phyloP scores from a whole-genome alignment of 768 basidiomycete species.

The Tylopilus subfusipes region DNA sequence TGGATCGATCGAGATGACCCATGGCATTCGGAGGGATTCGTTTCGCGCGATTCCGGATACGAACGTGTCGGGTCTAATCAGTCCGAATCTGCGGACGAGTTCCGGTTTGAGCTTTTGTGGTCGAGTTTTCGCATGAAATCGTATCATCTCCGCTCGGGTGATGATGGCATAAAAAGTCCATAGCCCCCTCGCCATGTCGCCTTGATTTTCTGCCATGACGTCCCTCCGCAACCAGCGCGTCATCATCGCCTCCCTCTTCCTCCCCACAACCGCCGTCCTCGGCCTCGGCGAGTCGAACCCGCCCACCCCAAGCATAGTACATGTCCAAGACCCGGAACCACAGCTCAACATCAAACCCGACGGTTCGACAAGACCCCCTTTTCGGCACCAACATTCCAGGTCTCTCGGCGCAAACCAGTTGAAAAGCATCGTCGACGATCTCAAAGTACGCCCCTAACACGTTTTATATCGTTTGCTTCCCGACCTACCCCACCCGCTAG shows the following conservation, averaged over 20 bases:
- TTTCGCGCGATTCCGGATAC: too few relatives aligned
- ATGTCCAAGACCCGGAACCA: conserved; percentile 12
- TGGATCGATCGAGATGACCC: too few relatives aligned
- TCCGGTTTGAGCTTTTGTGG: too few relatives aligned
- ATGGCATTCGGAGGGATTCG: too few relatives aligned
- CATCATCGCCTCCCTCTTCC: conserved; percentile 81
- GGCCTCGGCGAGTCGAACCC: conserved; percentile 54
- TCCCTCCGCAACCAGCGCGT: conserved; percentile 71
- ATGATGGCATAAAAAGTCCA: too few relatives aligned
- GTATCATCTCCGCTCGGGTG: too few relatives aligned
- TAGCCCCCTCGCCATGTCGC: background rate
- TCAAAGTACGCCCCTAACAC: conserved; percentile 46
- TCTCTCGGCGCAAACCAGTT: conserved; percentile 29
- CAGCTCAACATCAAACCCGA: background rate
- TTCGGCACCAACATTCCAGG: conserved; percentile 17
- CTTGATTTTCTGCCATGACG: conserved; percentile 42
- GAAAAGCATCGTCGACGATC: conserved; percentile 76
- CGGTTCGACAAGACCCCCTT: conserved; percentile 6
- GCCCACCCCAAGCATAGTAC: conserved; percentile 42
- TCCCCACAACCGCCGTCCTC: conserved; percentile 68
- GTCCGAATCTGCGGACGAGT: too few relatives aligned
- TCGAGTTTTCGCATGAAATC: too few relatives aligned
- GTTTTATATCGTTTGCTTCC: background rate
- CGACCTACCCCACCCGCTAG: conserved; percentile 7
- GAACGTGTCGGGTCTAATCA: too few relatives aligned